A percentile compares a stretch with the other conserved stretches of the same genome.
Conservation (phyloP, 441 rosid species). For the Adansonia rubrostipa region DNA sequence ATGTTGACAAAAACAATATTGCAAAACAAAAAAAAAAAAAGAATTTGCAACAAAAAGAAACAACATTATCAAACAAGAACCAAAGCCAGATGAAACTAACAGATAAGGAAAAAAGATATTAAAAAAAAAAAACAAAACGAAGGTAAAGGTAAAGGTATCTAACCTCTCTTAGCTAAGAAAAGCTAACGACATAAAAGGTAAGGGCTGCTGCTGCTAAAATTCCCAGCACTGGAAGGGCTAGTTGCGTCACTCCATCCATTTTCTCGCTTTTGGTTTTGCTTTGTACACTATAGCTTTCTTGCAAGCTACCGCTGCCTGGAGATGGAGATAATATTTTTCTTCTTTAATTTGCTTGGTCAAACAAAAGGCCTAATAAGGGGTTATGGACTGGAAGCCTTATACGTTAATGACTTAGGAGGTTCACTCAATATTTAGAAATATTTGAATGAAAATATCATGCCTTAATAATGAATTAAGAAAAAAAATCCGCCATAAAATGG, state of each 20-base stretch:
- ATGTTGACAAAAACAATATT: neutral
- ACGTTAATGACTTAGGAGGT: no score
- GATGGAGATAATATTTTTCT: neutral
- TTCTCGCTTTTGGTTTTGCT: neutral
- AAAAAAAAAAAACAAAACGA: neutral
- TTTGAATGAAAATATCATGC: no score
- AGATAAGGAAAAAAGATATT: neutral
- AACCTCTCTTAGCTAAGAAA: constrained; percentile 26
- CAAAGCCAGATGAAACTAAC: neutral
- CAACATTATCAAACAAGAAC: neutral
- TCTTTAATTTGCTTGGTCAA: neutral
- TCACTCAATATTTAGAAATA: no score
- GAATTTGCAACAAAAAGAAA: neutral
- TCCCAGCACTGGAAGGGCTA: constrained; percentile 24
- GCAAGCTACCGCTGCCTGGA: neutral
- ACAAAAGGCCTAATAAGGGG: neutral
- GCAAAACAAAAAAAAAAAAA: no score
- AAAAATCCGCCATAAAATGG: no score
- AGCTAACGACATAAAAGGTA: constrained; percentile 31
- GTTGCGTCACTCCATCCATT: constrained; percentile 26
- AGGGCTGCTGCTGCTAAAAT: constrained; percentile 31
- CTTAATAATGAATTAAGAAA: no score
- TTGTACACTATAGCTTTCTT: neutral
- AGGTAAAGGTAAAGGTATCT: neutral
- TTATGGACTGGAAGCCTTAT: neutral